phyloP scores from a whole-genome alignment of 1,284 basidiomycete species.

The Wallemia ichthyophaga region DNA sequence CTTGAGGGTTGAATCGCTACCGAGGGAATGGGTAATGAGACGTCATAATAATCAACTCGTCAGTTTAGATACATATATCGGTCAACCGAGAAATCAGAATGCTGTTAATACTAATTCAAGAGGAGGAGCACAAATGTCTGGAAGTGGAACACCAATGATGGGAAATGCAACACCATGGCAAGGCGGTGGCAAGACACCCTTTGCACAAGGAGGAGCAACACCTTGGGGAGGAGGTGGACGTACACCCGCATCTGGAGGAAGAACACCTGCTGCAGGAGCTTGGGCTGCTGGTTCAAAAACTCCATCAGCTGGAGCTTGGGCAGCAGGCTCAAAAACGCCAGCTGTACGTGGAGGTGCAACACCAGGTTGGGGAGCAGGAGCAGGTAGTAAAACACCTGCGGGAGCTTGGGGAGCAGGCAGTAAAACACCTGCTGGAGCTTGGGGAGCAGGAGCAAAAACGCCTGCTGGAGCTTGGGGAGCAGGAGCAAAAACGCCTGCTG shows the following conservation, averaged over 20 bases:
- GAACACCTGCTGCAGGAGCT: slow-evolving; percentile 11
- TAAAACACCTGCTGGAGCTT: not conserved
- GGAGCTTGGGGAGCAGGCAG: not conserved
- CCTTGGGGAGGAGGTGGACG: slow-evolving; percentile 3
- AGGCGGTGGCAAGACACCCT: slow-evolving; percentile 5
- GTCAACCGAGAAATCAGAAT: slow-evolving; percentile 3
- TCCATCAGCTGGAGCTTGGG: slow-evolving; percentile 8
- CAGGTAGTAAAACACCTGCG: not conserved
- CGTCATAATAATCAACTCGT: slow-evolving; percentile 19
- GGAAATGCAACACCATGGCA: slow-evolving; percentile 3
- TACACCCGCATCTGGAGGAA: slow-evolving; percentile 27
- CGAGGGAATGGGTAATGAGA: slow-evolving; percentile 44
- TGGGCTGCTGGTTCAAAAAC: slow-evolving; percentile 23
- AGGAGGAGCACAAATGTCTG: slow-evolving; percentile 1
- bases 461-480: not conserved
- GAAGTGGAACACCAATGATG: slow-evolving; percentile 6
- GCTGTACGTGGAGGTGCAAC: not conserved
- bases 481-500: not conserved
- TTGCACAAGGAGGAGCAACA: slow-evolving; percentile 2
- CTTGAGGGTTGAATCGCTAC: slow-evolving; percentile 66
- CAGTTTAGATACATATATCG: not conserved
- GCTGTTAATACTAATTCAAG: slow-evolving; percentile 4
- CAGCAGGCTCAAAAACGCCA: slow-evolving; percentile 2
- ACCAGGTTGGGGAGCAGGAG: not conserved
- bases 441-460: not conserved